phyloP scores from a whole-genome alignment of 306 rosid genomes.

The Senna siamea region DNA sequence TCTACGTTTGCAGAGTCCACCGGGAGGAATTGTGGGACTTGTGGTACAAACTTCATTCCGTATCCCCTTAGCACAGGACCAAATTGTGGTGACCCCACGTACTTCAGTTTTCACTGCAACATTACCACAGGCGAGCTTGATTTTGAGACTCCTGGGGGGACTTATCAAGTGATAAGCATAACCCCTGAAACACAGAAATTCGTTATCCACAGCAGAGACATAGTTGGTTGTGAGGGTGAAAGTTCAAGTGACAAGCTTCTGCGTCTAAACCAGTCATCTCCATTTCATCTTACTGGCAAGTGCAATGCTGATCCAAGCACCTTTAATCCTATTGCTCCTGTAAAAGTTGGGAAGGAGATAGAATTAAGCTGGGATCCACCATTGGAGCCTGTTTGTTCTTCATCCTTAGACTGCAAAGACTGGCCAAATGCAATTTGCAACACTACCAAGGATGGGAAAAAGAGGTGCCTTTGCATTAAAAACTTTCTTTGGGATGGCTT shows the following conservation, averaged over 20 bases:
- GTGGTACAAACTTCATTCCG: slow-evolving; percentile 79
- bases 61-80: slow-evolving; percentile 78
- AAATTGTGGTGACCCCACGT: slow-evolving; percentile 64
- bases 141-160: slow-evolving; percentile 53
- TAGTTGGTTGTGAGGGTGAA: slow-evolving; percentile 46
- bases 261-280: slow-evolving; percentile 60
- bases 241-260: slow-evolving; percentile 43
- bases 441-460: slow-evolving; percentile 49
- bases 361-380: slow-evolving; percentile 64
- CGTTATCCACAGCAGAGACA: slow-evolving; percentile 49
- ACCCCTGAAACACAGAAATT: slow-evolving; percentile 50
- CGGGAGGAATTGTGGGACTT: slow-evolving; percentile 57
- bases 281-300: slow-evolving; percentile 51
- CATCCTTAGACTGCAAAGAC: slow-evolving; percentile 62
- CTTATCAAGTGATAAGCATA: slow-evolving; percentile 59
- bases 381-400: slow-evolving; percentile 60
- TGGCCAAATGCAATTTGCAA: slow-evolving; percentile 74
- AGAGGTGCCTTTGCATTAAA: slow-evolving; percentile 62
- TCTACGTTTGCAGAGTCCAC: slow-evolving; percentile 57
- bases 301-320: slow-evolving; percentile 54
- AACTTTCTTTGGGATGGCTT: slow-evolving; percentile 62
- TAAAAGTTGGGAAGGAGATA: slow-evolving; percentile 54
- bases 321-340: slow-evolving; percentile 45
- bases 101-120: slow-evolving; percentile 62
- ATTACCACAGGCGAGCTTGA: slow-evolving; percentile 56